phyloP scores from a whole-genome alignment of 192 early-diverging fungal species.

The Coemansia umbellata region DNA sequence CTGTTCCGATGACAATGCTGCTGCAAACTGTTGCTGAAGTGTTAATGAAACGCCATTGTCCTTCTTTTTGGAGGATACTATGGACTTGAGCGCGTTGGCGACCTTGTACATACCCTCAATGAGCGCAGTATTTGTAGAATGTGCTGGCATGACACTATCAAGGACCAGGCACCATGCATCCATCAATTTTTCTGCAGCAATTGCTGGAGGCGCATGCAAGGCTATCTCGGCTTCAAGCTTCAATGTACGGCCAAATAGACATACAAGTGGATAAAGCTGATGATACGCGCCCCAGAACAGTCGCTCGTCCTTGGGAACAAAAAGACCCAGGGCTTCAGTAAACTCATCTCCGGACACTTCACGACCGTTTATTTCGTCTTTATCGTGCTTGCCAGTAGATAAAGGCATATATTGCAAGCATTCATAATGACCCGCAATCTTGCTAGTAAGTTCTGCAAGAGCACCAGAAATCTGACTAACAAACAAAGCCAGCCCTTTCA shows the following conservation, averaged over 20 bases:
- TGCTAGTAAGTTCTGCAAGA: conserved; percentile 10
- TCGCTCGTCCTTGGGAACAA: conserved; percentile 5
- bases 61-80: background rate
- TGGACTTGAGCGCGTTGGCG: conserved; percentile 20
- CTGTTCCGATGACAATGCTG: conserved; percentile 24
- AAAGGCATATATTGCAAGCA: conserved; percentile 5
- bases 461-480: conserved; percentile 7
- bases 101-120: conserved; percentile 20
- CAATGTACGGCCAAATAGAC: conserved; percentile 36
- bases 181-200: conserved; percentile 7
- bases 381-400: background rate
- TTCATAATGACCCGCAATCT: conserved; percentile 5
- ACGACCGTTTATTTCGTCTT: background rate
- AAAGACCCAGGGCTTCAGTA: conserved; percentile 24
- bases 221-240: conserved; percentile 15
- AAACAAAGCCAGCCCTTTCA: conserved; percentile 15
- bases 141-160: conserved; percentile 14
- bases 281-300: conserved; percentile 43
- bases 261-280: conserved; percentile 29
- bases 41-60: background rate
- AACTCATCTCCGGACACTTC: conserved; percentile 12
- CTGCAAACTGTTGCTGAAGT: conserved; percentile 4
- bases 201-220: conserved; percentile 3
- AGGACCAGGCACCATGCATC: conserved; percentile 13
- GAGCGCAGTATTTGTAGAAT: conserved; percentile 21